phyloP scores from a whole-genome alignment of 148 eudicot genomes.

The Beta vulgaris region DNA sequence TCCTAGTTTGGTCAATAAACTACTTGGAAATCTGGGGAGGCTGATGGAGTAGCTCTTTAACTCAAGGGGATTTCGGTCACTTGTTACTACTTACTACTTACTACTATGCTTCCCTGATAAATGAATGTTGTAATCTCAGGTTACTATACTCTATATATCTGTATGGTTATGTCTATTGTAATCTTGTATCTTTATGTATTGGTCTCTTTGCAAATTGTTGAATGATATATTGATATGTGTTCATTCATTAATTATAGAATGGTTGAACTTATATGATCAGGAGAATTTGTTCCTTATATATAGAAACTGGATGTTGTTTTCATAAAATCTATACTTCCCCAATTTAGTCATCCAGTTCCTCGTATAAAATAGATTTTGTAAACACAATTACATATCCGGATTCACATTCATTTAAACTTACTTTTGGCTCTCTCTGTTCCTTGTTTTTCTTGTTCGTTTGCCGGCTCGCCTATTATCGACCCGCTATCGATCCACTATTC shows the following conservation, averaged over 20 bases:
- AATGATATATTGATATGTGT: too few species aligned
- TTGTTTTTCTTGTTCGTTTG: too few species aligned
- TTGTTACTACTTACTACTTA: too few species aligned
- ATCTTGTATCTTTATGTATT: not conserved
- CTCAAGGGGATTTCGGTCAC: conserved; percentile 22
- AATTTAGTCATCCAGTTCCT: too few species aligned
- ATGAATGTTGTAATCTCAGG: conserved; percentile 6
- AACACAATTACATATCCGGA: too few species aligned
- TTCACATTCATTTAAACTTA: too few species aligned
- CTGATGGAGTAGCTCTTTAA: conserved; percentile 33
- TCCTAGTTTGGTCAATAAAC: conserved; percentile 33
- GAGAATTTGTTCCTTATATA: not conserved
- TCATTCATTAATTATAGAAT: not conserved
- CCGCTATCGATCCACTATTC: too few species aligned
- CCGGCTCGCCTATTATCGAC: too few species aligned
- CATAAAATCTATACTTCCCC: not conserved
- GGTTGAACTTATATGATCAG: not conserved
- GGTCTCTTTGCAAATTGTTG: too few species aligned
- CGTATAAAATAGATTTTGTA: too few species aligned
- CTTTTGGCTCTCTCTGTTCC: too few species aligned
- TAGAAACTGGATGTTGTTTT: not conserved
- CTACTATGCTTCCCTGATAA: conserved; percentile 36
- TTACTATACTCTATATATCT: not conserved
- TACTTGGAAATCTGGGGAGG: conserved; percentile 32
- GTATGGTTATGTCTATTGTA: not conserved